Evolutionary conservation across 2,329 filamentous ascomycete species (phyloP), one percentile per base, ranked within the genome.

Genomic region (Parafenestella ontariensis): DNA sequence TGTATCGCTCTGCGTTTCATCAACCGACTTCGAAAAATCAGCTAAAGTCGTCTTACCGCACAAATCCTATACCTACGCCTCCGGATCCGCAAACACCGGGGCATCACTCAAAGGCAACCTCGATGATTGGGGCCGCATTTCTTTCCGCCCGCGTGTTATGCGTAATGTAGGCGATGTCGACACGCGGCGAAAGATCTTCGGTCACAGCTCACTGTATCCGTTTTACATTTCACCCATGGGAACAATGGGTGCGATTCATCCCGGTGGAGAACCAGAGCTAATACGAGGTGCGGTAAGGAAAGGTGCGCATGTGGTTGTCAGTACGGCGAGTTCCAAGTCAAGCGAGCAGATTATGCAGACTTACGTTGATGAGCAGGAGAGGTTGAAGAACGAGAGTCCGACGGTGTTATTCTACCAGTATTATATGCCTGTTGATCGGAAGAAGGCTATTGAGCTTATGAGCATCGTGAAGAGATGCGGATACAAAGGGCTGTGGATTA

Each of bases 161-260:
- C 68, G 72, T 18, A 68, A 75, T 37, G 73, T 76, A 2, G 69
- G 70, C 18, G 58, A 72, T 21, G 65, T 72, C 1, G 66, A 73
- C 34, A 70, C 64, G 41, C 55, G 58, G 10, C 61, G 70, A 36
- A 62, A 64, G 20, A 73, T 77, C 15, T 65, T 77, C n/a, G 76
- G 76, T 2, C 62, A 73, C 36, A 62, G 56, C 46, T 66, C 68
- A 15, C 61, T 56, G 3, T 70, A 76, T 29, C 76, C 76, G 0
- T 76, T 78, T 52, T 77, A 77, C 54, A 71, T 78, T 37, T 71
- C 69, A 0, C 75, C 76, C 0, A 75, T 75, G 62, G 76, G 75
- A 0, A 74, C 71, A 1, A 64, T 75, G 23, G 71, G 71, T 11
- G 65, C 73, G 1, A 72, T 72, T 1, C 71, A 77, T 43, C 46